phyloP scores from a whole-genome alignment of 192 early-diverging fungal species.

The Podila horticola region DNA sequence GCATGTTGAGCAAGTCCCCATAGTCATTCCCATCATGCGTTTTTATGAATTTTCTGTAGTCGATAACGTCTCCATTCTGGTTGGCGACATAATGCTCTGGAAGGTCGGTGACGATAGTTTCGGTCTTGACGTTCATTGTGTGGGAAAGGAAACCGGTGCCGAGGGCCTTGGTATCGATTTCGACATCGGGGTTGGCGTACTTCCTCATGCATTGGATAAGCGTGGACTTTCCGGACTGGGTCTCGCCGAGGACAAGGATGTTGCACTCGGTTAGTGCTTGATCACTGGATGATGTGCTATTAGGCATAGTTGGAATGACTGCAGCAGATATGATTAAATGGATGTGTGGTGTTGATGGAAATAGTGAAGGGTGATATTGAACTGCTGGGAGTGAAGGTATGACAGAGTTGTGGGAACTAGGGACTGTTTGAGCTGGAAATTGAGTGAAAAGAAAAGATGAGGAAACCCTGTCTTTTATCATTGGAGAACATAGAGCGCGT shows the following conservation, averaged over 20 bases:
- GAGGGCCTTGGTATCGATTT: not conserved
- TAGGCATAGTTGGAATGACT: too few relatives aligned
- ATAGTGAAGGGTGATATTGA: too few relatives aligned
- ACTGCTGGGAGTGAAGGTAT: too few relatives aligned
- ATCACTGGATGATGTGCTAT: too few relatives aligned
- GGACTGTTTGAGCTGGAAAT: too few relatives aligned
- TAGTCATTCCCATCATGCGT: not conserved
- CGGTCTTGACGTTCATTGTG: not conserved
- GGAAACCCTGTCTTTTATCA: too few relatives aligned
- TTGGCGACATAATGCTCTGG: constrained; percentile 1
- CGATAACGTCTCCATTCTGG: not conserved
- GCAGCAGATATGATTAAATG: too few relatives aligned
- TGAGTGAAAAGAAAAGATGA: too few relatives aligned
- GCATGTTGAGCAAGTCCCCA: constrained; percentile 1
- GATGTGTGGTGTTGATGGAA: too few relatives aligned
- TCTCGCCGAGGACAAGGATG: constrained; percentile 20
- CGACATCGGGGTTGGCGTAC: not conserved
- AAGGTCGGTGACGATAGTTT: not conserved
- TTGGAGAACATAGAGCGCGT: too few relatives aligned
- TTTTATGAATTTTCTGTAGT: not conserved
- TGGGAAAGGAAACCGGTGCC: constrained; percentile 10
- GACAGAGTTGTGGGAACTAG: too few relatives aligned
- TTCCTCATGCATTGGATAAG: constrained; percentile 1
- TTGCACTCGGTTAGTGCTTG: not conserved
- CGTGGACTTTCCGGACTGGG: not conserved